Evolutionary conservation across 2,329 filamentous ascomycete genomes (phyloP).

Genomic region (Fusarium sp.): DNA sequence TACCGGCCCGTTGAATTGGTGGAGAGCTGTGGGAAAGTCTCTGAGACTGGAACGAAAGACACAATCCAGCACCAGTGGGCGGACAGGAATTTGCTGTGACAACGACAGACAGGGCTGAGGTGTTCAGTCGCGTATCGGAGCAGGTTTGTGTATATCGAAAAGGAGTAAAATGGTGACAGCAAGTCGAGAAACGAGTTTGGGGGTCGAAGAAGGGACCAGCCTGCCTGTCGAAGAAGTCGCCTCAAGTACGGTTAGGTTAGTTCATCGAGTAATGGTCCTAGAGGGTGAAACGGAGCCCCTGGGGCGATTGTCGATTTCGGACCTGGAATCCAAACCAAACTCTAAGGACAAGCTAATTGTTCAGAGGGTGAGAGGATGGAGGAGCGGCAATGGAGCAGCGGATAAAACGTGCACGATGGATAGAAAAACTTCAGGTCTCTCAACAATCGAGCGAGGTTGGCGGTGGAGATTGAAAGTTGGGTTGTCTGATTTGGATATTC

Average conservation of each 20-base stretch:
- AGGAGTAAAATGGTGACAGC: conserved; percentile 13
- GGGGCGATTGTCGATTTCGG: conserved; percentile 32
- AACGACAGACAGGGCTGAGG: conserved; percentile 27
- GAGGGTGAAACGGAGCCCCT: conserved; percentile 42
- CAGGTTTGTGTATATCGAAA: conserved; percentile 16
- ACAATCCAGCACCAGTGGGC: conserved; percentile 43
- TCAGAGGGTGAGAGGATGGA: conserved; percentile 7
- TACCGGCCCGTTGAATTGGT: conserved; percentile 42
- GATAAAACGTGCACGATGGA: conserved; percentile 15
- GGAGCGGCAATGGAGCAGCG: conserved; percentile 10
- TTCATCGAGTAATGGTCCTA: conserved; percentile 43
- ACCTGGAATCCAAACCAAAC: conserved; percentile 39
- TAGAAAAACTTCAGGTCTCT: conserved; percentile 11
- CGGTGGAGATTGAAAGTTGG: conserved; percentile 40
- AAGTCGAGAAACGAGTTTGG: conserved; percentile 15
- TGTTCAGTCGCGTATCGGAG: conserved; percentile 34
- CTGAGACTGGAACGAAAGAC: conserved; percentile 48
- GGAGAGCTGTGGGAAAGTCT: conserved; percentile 33
- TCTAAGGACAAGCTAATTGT: conserved; percentile 32
- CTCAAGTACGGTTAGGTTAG: conserved; percentile 32
- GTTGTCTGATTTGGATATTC: conserved; percentile 39
- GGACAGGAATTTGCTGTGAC: conserved; percentile 39
- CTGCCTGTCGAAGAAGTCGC: conserved; percentile 35
- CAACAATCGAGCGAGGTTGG: conserved; percentile 38
- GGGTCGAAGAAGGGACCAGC: conserved; percentile 25